phyloP scores from a whole-genome alignment of 208 protist species.

The Wallacemonas collosoma region DNA sequence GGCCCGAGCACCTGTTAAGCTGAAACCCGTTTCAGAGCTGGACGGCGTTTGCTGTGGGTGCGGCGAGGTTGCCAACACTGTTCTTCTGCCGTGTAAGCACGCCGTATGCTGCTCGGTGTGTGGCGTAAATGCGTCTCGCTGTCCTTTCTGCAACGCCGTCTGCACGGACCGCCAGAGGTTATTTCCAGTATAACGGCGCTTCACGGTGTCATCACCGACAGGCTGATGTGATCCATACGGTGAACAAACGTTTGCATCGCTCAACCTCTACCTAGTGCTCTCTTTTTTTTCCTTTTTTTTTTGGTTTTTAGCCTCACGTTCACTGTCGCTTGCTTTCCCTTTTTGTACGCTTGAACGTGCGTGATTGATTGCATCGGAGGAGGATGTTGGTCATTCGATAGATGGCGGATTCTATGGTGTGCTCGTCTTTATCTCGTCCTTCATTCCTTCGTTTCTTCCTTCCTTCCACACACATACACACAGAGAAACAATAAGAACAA shows the following conservation, averaged over 20 bases:
- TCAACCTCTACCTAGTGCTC: not conserved
- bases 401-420: too few species aligned
- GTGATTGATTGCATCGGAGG: too few species aligned
- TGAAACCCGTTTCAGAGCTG: conserved; percentile 38
- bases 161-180: conserved; percentile 35
- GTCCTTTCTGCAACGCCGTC: conserved; percentile 46
- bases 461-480: too few species aligned
- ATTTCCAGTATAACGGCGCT: conserved; percentile 29
- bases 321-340: too few species aligned
- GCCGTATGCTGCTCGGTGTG: conserved; percentile 54
- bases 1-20: not conserved
- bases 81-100: conserved; percentile 54
- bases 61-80: conserved; percentile 38
- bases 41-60: conserved; percentile 58
- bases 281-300: conserved; percentile 8
- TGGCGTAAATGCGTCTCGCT: conserved; percentile 37
- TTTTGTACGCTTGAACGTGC: too few species aligned
- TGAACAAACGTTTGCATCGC: not conserved
- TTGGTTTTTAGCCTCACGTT: not conserved
- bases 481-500: too few species aligned
- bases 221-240: too few species aligned
- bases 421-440: too few species aligned
- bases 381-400: too few species aligned
- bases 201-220: not conserved
- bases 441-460: too few species aligned